Evolutionary conservation across 768 basidiomycete species (phyloP).

Genomic region (Pholiota conissans): DNA sequence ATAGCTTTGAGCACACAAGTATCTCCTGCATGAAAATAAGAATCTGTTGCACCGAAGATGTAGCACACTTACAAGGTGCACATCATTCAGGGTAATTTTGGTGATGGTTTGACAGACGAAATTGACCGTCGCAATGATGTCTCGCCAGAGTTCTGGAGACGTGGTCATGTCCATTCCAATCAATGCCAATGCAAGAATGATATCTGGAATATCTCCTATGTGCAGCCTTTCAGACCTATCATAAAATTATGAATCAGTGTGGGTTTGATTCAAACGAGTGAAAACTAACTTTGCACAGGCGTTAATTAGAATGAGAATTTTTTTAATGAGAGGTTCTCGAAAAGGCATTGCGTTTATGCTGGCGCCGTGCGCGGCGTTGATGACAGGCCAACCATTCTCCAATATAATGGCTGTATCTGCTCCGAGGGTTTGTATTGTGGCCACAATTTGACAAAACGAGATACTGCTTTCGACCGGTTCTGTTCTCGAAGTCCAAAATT

Average conservation of each 20-base stretch:
- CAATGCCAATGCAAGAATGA: constrained; percentile 50
- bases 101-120: constrained; percentile 43
- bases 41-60: background rate
- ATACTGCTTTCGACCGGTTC: constrained; percentile 24
- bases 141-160: constrained; percentile 41
- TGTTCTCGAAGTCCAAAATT: constrained; percentile 13
- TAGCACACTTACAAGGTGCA: constrained; percentile 25
- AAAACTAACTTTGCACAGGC: constrained; percentile 45
- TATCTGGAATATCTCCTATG: constrained; percentile 42
- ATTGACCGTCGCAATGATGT: constrained; percentile 49
- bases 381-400: constrained; percentile 5
- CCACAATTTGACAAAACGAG: constrained; percentile 33
- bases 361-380: background rate
- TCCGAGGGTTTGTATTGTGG: constrained; percentile 44
- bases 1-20: constrained; percentile 43
- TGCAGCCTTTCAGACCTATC: constrained; percentile 34
- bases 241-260: background rate
- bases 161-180: constrained; percentile 57
- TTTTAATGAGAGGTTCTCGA: constrained; percentile 35
- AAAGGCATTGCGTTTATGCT: constrained; percentile 16
- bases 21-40: constrained; percentile 38
- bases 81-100: constrained; percentile 22
- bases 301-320: constrained; percentile 41
- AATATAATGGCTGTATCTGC: constrained; percentile 35
- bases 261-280: background rate